These are phyloP conservation scores for Cordyceps fumosorosea DNA, from an alignment of 2,329 filamentous ascomycete species.

Conservation along the genomic window DNA sequence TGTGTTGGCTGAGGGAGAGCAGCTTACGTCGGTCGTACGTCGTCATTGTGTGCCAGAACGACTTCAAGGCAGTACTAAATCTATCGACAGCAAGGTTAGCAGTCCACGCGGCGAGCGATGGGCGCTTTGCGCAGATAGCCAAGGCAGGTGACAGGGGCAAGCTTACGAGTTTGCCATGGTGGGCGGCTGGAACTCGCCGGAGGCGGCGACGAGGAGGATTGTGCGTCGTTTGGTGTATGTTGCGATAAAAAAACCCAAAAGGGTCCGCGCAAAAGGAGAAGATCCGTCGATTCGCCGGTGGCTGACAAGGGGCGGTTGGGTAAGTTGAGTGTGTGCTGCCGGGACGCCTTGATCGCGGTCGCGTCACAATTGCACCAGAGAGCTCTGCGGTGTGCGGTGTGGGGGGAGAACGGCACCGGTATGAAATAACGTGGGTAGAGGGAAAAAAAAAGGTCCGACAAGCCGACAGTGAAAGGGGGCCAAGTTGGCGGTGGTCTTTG, in stretches of 20 bases:
- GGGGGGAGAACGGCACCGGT: not conserved
- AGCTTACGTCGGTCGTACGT: conserved; percentile 61
- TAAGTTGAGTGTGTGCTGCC: not conserved
- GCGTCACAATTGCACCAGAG: conserved; percentile 6
- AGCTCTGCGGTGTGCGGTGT: not conserved
- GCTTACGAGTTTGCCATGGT: conserved; percentile 13
- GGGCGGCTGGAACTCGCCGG: not conserved
- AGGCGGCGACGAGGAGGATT: not conserved
- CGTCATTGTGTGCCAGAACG: conserved; percentile 91
- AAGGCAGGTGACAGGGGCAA: not conserved
- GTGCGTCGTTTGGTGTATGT: not conserved
- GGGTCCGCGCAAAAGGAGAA: not conserved
- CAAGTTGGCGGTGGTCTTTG: not conserved
- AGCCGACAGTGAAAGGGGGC: not conserved
- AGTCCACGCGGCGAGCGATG: not conserved
- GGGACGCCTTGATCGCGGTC: conserved; percentile 11
- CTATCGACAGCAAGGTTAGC: conserved; percentile 30
- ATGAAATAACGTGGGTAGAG: not conserved
- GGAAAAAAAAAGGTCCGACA: not conserved
- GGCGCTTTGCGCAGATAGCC: not conserved
- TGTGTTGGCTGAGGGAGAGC: not conserved
- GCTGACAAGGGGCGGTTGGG: not conserved
- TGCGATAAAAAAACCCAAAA: not conserved
- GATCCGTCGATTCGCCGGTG: not conserved
- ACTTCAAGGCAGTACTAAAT: conserved; percentile 68